Evolutionary conservation across 164 flowering plant species (phyloP).

Genomic region (Macadamia integrifolia): DNA sequence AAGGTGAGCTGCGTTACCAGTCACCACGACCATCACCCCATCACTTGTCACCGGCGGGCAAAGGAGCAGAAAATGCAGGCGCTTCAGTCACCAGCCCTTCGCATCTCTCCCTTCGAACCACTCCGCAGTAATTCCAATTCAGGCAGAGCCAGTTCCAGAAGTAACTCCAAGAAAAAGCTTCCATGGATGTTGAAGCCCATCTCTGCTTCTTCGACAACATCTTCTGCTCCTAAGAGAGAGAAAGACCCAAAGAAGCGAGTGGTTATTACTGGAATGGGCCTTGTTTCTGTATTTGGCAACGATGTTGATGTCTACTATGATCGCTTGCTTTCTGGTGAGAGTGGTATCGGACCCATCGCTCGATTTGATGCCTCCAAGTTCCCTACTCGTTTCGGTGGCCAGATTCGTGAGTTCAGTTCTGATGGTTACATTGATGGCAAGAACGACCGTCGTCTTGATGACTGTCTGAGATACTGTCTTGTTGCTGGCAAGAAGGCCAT

Average conservation of each 20-base stretch:
- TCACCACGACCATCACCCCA: too few species aligned
- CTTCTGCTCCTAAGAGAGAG: too few species aligned
- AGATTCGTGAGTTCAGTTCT: too few species aligned
- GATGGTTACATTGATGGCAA: too few species aligned
- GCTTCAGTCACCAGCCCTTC: background rate
- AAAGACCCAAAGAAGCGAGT: too few species aligned
- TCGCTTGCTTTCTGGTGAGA: conserved; percentile 62
- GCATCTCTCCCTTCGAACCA: conserved; percentile 5
- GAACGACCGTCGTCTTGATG: conserved; percentile 68
- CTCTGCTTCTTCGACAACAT: conserved; percentile 25
- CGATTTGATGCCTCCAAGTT: background rate
- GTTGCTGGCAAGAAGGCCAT: conserved; percentile 43
- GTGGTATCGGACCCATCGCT: conserved; percentile 37
- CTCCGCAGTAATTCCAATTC: conserved; percentile 3
- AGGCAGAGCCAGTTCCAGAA: background rate
- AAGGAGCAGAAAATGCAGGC: background rate
- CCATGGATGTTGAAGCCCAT: conserved; percentile 46
- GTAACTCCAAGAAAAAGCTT: background rate
- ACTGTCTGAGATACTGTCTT: conserved; percentile 57
- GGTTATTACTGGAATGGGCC: conserved; percentile 21
- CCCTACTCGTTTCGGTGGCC: conserved; percentile 40
- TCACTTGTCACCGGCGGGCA: too few species aligned
- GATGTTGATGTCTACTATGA: conserved; percentile 71
- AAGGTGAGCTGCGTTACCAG: too few species aligned
- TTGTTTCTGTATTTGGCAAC: background rate